Evolutionary conservation across 2,329 filamentous ascomycete genomes (phyloP).

Genomic region (Hypoxylon sp.): DNA sequence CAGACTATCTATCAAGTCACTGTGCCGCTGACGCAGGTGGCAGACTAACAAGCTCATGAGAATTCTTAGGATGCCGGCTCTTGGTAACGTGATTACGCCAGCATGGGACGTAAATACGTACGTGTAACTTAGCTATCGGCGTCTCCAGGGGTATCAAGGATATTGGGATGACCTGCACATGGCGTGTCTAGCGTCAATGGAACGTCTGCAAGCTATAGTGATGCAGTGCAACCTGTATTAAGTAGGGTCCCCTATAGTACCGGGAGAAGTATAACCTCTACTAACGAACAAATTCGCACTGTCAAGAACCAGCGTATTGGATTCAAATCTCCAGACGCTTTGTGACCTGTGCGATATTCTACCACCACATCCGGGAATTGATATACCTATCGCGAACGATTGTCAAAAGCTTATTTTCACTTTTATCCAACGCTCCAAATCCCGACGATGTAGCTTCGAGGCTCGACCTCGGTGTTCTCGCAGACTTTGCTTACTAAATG

Average conservation of each 20-base stretch:
- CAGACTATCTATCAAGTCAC: conserved; percentile 21
- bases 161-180: conserved; percentile 43
- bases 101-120: conserved; percentile 22
- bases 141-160: conserved; percentile 36
- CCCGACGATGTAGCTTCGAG: conserved; percentile 27
- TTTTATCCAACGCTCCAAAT: conserved; percentile 37
- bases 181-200: conserved; percentile 45
- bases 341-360: conserved; percentile 33
- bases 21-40: conserved; percentile 37
- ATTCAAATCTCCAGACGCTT: conserved; percentile 28
- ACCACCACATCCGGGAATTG: conserved; percentile 36
- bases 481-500: conserved; percentile 41
- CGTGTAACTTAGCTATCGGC: conserved; percentile 21
- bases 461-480: conserved; percentile 22
- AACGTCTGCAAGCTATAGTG: conserved; percentile 40
- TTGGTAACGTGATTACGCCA: conserved; percentile 24
- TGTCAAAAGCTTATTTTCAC: conserved; percentile 38
- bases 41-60: conserved; percentile 24
- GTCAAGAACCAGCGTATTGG: conserved; percentile 36
- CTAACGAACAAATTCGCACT: conserved; percentile 29
- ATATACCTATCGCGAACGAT: conserved; percentile 30
- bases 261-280: background rate
- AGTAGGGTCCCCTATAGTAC: conserved; percentile 25
- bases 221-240: conserved; percentile 38
- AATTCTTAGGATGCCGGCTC: conserved; percentile 4